Evolutionary conservation across 768 basidiomycete species (phyloP).

Genomic region (Bullera alba): DNA sequence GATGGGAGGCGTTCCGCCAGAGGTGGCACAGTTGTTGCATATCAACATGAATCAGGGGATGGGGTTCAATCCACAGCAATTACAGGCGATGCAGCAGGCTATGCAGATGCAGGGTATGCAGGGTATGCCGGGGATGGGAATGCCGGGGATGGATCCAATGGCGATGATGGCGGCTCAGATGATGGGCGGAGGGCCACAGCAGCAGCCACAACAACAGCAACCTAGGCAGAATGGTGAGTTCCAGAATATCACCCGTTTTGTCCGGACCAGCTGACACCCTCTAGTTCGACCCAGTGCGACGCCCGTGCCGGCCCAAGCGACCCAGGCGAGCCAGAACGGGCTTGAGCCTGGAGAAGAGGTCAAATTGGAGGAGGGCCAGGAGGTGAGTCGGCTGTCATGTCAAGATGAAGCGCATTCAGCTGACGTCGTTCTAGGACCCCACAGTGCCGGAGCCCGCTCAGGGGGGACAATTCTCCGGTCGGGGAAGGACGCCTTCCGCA

Average conservation of each 20-base stretch:
- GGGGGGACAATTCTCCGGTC: conserved; percentile 2
- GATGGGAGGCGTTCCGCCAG: conserved; percentile 11
- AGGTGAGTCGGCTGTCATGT: not conserved
- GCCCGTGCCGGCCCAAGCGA: conserved; percentile 1
- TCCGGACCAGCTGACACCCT: not conserved
- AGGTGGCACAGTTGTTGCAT: conserved; percentile 20
- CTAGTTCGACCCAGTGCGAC: conserved; percentile 4
- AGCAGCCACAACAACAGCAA: conserved; percentile 3
- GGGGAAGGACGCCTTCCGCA: conserved; percentile 16
- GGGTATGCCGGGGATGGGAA: conserved; percentile 56
- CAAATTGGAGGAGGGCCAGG: conserved; percentile 30
- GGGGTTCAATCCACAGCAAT: conserved; percentile 63
- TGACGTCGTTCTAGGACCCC: not conserved
- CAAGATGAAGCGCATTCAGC: not conserved
- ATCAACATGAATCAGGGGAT: conserved; percentile 62
- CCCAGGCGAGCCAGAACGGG: too few species aligned
- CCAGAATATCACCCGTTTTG: not conserved
- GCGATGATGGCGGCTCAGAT: too few species aligned
- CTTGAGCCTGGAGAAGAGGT: conserved; percentile 17
- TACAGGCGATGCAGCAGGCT: conserved; percentile 51
- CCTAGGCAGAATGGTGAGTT: not conserved
- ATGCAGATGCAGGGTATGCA: conserved; percentile 56
- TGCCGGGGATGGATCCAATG: conserved; percentile 28
- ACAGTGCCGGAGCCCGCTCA: not conserved
- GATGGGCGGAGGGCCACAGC: not conserved